Conservation (phyloP, 345 rosid genomes). For the Chamaenerion angustifolium region DNA sequence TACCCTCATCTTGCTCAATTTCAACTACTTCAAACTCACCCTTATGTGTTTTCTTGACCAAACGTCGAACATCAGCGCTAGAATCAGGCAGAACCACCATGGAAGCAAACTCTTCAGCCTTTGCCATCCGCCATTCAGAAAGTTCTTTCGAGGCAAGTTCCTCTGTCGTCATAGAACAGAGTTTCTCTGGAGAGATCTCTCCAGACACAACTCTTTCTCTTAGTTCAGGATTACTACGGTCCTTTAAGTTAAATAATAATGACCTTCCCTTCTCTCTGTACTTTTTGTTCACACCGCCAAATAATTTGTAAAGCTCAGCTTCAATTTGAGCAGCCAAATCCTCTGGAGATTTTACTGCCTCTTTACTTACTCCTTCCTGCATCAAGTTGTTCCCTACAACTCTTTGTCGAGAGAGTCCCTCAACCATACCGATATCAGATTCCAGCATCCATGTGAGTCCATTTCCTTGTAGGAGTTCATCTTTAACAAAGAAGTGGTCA, state of each 20-base stretch:
- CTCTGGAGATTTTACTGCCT: conserved; percentile 24
- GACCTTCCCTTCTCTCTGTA: conserved; percentile 90
- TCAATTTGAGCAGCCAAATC: conserved; percentile 54
- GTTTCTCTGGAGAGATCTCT: conserved; percentile 46
- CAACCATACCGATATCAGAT: conserved; percentile 24
- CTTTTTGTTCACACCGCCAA: conserved; percentile 94
- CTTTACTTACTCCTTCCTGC: conserved; percentile 12
- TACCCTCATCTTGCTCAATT: conserved; percentile 39
- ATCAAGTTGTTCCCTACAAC: conserved; percentile 10
- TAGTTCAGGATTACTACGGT: conserved; percentile 75
- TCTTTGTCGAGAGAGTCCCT: conserved; percentile 16
- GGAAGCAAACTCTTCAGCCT: conserved; percentile 86
- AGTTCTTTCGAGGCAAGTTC: conserved; percentile 92
- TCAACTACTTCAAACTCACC: conserved; percentile 81
- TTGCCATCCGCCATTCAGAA: conserved; percentile 86
- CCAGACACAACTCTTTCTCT: conserved; percentile 67
- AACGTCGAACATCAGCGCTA: conserved; percentile 53
- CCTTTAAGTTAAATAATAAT: conserved; percentile 78
- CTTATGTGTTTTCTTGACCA: conserved; percentile 89
- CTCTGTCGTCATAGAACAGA: conserved; percentile 86
- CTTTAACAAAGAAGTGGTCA: conserved; percentile 59
- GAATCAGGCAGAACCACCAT: conserved; percentile 81
- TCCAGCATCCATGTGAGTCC: conserved; percentile 85
- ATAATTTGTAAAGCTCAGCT: conserved; percentile 60
- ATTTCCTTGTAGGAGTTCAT: conserved; percentile 91